Conservation (phyloP, 306 rosid species). For the Medicago ruthenica region DNA sequence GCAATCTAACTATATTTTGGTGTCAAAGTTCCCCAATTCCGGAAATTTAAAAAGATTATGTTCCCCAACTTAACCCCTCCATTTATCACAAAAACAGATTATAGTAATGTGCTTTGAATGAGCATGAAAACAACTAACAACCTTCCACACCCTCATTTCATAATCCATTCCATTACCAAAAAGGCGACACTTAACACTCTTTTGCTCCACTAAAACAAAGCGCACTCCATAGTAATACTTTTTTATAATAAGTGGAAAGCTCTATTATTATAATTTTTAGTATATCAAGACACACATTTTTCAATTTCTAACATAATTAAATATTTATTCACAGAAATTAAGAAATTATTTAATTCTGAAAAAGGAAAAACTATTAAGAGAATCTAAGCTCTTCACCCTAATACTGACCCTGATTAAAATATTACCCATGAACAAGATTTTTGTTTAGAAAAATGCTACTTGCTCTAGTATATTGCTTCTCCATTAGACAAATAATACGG, state of each 20-base stretch:
- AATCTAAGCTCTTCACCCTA: not conserved
- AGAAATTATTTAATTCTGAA: too few species aligned
- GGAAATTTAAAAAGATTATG: conserved; percentile 37
- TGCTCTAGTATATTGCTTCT: not conserved
- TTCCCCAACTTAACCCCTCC: not conserved
- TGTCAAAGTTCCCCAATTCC: conserved; percentile 58
- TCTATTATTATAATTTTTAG: too few species aligned
- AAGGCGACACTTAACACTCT: not conserved
- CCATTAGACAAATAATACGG: not conserved
- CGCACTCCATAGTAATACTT: not conserved
- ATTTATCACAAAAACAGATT: not conserved
- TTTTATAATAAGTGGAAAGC: too few species aligned
- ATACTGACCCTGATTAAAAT: not conserved
- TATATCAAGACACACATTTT: too few species aligned
- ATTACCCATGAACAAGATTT: not conserved
- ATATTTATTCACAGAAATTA: too few species aligned
- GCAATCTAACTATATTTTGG: conserved; percentile 40
- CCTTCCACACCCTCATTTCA: not conserved
- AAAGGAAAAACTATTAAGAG: not conserved
- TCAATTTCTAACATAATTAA: too few species aligned
- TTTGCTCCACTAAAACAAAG: conserved; percentile 1
- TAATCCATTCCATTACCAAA: not conserved
- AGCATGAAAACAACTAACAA: not conserved
- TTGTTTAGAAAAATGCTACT: not conserved
- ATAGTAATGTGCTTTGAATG: not conserved